Conservation (phyloP, 805 yeast genomes). For the Yarrowia alimentaria region DNA sequence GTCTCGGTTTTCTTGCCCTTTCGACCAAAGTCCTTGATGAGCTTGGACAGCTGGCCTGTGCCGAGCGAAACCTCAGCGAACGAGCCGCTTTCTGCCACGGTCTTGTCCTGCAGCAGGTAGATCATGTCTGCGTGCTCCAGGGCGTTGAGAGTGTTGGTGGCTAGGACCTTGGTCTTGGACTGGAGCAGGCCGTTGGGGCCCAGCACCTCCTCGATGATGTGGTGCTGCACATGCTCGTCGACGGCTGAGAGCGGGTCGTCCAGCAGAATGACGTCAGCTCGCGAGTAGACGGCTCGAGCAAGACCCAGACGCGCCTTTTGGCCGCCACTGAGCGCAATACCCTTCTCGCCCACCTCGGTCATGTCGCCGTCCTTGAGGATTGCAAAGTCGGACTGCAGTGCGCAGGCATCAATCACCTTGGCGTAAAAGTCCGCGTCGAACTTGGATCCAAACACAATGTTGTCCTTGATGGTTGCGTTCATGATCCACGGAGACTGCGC, state of each 20-base stretch:
- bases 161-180: constrained; percentile 68
- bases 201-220: constrained; percentile 68
- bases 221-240: constrained; percentile 93
- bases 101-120: constrained; percentile 55
- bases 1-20: constrained; percentile 6
- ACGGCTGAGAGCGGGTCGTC: constrained; percentile 97
- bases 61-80: constrained; percentile 48
- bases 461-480: constrained; percentile 86
- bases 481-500: constrained; percentile 91
- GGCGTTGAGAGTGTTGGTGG: constrained; percentile 79
- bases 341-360: constrained; percentile 95
- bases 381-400: constrained; percentile 71
- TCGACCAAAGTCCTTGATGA: constrained; percentile 33
- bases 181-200: constrained; percentile 69
- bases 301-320: constrained; percentile 93
- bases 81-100: constrained; percentile 54
- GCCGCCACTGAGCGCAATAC: constrained; percentile 94
- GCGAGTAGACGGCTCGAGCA: constrained; percentile 92
- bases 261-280: constrained; percentile 85
- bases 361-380: constrained; percentile 84
- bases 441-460: constrained; percentile 83
- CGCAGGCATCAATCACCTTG: constrained; percentile 83
- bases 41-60: constrained; percentile 30
- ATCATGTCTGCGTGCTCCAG: constrained; percentile 69
- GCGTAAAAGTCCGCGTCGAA: constrained; percentile 80